Base-by-base conservation (phyloP, 2,329 filamentous ascomycete genomes). In the Cercospora sojina region DNA sequence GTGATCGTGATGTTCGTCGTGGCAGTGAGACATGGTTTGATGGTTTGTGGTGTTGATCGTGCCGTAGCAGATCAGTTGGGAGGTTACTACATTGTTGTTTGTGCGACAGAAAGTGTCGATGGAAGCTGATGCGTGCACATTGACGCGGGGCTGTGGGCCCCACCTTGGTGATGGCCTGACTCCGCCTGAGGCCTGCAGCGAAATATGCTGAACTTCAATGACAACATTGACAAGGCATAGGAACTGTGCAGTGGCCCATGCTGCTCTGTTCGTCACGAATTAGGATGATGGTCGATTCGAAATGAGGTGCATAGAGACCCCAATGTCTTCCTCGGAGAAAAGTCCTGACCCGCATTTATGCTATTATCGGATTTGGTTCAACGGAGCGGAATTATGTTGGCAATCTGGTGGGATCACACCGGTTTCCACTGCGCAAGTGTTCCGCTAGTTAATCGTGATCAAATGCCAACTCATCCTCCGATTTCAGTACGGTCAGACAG, bases 1-100 rank as follows among this genome's bases (percentile, higher is more conserved):
- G 67, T 79, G 75, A 53, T 79, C 79, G 59, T 77, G 67, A 64
- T 77, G 76, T 66, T 83, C 80, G 69, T 83, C 81, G 69, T 87
- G 84, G 68, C 81, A 82, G 68, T 83, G 80, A 32, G 77, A 75
- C 80, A 82, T 81, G n/a, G 47, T 59, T 23, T 23, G 12, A 13
- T 23, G 38, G 29, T 53, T 16, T 41, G 31, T 35, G 27, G n/a
- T 20, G 20, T 23, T 20, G 43, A 49, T 49, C 43, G 20, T 49
- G 43, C 43, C 43, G 43, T 0, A 23, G 43, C 43, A 49, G 43
- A 49, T 23, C 35, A n/a, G 5, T 6, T 55, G 10, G 13, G 51
- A 55, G 47, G 25, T 25, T 27, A 13, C 27, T 55, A 55, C 51
- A 55, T 55, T 55, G 51, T 25, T 31, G 51, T 18, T 55, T 16